Conservation (phyloP, 1,284 basidiomycete genomes). For the Cryptococcus maquisensis region DNA sequence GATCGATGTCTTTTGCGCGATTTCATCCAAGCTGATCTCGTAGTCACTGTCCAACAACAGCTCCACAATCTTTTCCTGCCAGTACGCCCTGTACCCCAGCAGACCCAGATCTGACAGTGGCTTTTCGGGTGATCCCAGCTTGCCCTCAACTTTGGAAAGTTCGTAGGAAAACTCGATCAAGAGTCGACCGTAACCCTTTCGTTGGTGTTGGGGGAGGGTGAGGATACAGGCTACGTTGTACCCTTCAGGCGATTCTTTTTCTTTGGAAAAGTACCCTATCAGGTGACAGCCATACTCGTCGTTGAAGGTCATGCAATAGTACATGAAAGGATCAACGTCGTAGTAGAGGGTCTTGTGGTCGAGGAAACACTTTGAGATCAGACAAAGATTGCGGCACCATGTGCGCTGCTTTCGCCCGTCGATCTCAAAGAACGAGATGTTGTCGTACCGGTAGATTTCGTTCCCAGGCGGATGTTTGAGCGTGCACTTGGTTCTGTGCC, state of each 20-base stretch:
- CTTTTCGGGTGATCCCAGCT: constrained; percentile 96
- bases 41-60: constrained; percentile 68
- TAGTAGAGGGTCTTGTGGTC: constrained; percentile 99
- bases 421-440: constrained; percentile 97
- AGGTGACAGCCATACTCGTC: constrained; percentile 90
- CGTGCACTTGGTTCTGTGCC: constrained; percentile 88
- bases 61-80: constrained; percentile 96
- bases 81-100: constrained; percentile 90
- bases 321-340: constrained; percentile 99
- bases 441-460: constrained; percentile 96
- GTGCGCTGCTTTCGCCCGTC: constrained; percentile 93
- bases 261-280: constrained; percentile 98
- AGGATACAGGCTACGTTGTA: constrained; percentile 99
- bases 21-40: constrained; percentile 89
- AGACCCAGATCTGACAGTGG: constrained; percentile 92
- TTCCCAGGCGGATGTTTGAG: constrained; percentile 96
- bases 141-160: constrained; percentile 91
- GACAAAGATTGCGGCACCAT: constrained; percentile 95
- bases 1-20: constrained; percentile 94
- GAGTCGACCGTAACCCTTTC: constrained; percentile 89
- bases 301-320: constrained; percentile 94
- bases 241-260: constrained; percentile 95
- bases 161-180: constrained; percentile 99
- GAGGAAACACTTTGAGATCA: constrained; percentile 96
- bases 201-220: constrained; percentile 94